Evolutionary conservation across 768 basidiomycete genomes (phyloP).

Genomic region (Hygrophoropsis aurantiaca): DNA sequence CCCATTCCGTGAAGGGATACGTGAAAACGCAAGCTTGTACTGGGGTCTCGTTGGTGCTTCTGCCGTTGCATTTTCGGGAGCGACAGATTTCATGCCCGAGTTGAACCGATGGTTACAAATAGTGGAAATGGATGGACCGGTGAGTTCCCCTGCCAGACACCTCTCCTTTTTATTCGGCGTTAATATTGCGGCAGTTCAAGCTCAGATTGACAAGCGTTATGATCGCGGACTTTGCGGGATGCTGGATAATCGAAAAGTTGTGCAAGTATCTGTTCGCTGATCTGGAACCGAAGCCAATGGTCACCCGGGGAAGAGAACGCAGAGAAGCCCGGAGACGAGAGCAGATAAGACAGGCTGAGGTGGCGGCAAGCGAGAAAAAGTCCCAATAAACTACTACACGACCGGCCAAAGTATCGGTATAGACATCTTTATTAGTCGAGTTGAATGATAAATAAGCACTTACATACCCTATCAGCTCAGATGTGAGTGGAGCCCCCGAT

Average conservation of each 20-base stretch:
- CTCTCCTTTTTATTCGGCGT: background rate
- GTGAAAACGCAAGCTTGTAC: slow-evolving; percentile 91
- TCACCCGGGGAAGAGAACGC: slow-evolving; percentile 82
- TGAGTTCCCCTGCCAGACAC: slow-evolving; percentile 42
- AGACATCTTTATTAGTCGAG: too few relatives aligned
- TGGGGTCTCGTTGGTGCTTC: slow-evolving; percentile 90
- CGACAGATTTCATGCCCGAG: slow-evolving; percentile 94
- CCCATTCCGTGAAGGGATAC: slow-evolving; percentile 97
- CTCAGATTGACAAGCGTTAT: slow-evolving; percentile 74
- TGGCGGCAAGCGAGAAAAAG: slow-evolving; percentile 35
- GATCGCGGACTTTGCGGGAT: slow-evolving; percentile 86
- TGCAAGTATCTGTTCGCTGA: slow-evolving; percentile 90
- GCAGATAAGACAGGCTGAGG: slow-evolving; percentile 32
- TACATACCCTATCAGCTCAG: background rate
- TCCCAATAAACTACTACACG: slow-evolving; percentile 20
- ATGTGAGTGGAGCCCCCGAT: background rate
- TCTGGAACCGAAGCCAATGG: slow-evolving; percentile 79
- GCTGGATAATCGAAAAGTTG: slow-evolving; percentile 76
- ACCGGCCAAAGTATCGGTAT: too few relatives aligned
- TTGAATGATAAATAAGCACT: too few relatives aligned
- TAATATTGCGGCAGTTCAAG: slow-evolving; percentile 64
- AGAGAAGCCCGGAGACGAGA: slow-evolving; percentile 58
- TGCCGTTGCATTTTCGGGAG: slow-evolving; percentile 88
- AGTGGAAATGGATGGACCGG: slow-evolving; percentile 79
- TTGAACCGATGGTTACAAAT: slow-evolving; percentile 96